Evolutionary conservation across 2,329 filamentous ascomycete genomes (phyloP).

Genomic region (Trichoderma sp.): DNA sequence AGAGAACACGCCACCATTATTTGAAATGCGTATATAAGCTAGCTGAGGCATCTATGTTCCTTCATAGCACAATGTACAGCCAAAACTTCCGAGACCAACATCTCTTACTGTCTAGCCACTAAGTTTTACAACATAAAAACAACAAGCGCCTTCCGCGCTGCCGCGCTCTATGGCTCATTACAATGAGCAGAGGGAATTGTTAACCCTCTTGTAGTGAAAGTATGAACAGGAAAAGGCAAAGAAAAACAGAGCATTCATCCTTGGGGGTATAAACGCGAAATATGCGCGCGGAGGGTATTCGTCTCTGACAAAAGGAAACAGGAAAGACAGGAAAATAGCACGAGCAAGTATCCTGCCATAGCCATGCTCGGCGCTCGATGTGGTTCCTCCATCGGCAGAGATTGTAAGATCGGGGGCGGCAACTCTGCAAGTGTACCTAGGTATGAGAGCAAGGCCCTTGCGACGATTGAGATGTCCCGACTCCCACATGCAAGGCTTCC

Average conservation of each 20-base stretch:
- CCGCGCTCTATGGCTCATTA: constrained; percentile 24
- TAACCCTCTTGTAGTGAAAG: constrained; percentile 19
- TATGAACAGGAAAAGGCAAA: constrained; percentile 25
- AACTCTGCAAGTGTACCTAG: background rate
- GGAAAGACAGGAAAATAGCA: constrained; percentile 20
- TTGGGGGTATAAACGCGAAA: constrained; percentile 31
- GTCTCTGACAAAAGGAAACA: constrained; percentile 15
- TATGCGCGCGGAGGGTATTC: constrained; percentile 8
- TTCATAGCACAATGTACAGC: constrained; percentile 26
- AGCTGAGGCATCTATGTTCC: constrained; percentile 17
- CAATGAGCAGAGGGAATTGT: constrained; percentile 20
- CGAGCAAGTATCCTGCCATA: constrained; percentile 20
- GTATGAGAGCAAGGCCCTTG: background rate
- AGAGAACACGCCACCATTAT: background rate
- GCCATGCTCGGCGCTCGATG: constrained; percentile 32
- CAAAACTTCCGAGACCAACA: constrained; percentile 21
- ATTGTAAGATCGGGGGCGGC: background rate
- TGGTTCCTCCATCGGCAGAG: constrained; percentile 10
- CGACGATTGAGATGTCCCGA: background rate
- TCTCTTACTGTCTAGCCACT: constrained; percentile 25
- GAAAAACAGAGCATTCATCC: constrained; percentile 27
- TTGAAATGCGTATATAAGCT: constrained; percentile 20
- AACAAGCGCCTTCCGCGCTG: constrained; percentile 21
- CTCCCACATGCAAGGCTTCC: background rate
- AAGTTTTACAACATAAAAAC: constrained; percentile 27